Evolutionary conservation across 257 asterid species (phyloP).

Genomic region (Parsonsia alboflavescens): DNA sequence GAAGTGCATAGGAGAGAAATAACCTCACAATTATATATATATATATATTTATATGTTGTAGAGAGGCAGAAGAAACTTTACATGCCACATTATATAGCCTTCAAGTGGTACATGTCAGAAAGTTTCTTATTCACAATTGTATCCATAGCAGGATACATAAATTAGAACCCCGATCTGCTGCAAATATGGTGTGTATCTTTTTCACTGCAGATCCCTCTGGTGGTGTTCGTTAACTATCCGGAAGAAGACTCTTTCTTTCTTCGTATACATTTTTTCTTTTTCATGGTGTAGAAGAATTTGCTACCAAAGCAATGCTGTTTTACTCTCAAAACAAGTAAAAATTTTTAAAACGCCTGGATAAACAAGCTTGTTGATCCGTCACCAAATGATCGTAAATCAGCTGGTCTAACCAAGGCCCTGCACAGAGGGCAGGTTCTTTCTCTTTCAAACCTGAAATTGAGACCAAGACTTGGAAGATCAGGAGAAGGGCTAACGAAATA

Average conservation of each 20-base stretch:
- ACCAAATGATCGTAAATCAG: slow-evolving; percentile 74
- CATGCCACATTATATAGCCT: slow-evolving; percentile 4
- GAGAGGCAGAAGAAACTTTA: slow-evolving; percentile 7
- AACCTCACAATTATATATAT: too few relatives aligned
- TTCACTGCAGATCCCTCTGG: background rate
- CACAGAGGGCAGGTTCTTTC: slow-evolving; percentile 87
- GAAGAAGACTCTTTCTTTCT: background rate
- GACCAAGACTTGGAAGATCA: background rate
- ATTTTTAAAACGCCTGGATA: slow-evolving; percentile 51
- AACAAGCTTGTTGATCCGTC: slow-evolving; percentile 75
- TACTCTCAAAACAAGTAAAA: background rate
- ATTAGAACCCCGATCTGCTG: background rate
- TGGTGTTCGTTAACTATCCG: background rate
- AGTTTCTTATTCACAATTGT: background rate
- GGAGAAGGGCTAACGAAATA: background rate
- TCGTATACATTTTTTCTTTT: background rate
- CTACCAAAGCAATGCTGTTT: background rate
- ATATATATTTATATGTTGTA: background rate
- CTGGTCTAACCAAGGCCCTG: slow-evolving; percentile 78
- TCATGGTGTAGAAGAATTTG: background rate
- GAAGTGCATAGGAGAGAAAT: background rate
- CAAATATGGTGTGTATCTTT: background rate
- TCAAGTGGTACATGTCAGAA: background rate
- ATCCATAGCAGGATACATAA: background rate
- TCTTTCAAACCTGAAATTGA: slow-evolving; percentile 65